phyloP scores from a whole-genome alignment of 2,329 filamentous ascomycete species.

The Claviceps monticola region DNA sequence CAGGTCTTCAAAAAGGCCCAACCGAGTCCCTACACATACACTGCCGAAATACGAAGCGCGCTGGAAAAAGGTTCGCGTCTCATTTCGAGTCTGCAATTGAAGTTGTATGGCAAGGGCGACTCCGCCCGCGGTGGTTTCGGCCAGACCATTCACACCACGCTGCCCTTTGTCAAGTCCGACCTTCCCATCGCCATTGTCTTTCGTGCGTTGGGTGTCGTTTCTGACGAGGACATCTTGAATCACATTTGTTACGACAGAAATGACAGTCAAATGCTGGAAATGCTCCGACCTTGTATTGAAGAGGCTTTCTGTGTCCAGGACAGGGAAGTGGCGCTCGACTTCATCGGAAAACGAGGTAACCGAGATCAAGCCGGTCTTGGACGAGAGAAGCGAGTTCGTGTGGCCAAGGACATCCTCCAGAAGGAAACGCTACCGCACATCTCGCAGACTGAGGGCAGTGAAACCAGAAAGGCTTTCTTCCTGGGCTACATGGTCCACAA shows the following conservation, averaged over 20 bases:
- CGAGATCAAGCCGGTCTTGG: slow-evolving; percentile 45
- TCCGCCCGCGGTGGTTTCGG: slow-evolving; percentile 64
- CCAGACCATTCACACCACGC: slow-evolving; percentile 74
- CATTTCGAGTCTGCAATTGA: slow-evolving; percentile 84
- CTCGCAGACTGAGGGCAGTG: slow-evolving; percentile 84
- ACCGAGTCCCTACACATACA: slow-evolving; percentile 83
- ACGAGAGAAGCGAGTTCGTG: slow-evolving; percentile 77
- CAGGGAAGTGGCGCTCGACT: slow-evolving; percentile 84
- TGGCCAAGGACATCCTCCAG: slow-evolving; percentile 86
- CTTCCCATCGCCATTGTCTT: slow-evolving; percentile 93
- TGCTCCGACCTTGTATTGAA: slow-evolving; percentile 92
- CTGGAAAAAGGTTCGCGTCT: slow-evolving; percentile 91
- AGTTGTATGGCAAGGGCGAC: slow-evolving; percentile 77
- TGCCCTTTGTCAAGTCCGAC: slow-evolving; percentile 89
- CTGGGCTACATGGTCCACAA: slow-evolving; percentile 98
- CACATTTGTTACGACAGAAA: slow-evolving; percentile 94
- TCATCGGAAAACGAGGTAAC: slow-evolving; percentile 84
- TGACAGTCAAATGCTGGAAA: slow-evolving; percentile 94
- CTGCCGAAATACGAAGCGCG: slow-evolving; percentile 91
- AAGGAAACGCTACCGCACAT: slow-evolving; percentile 96
- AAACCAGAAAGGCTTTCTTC: slow-evolving; percentile 95
- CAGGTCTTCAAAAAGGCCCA: slow-evolving; percentile 97
- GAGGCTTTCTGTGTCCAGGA: slow-evolving; percentile 96
- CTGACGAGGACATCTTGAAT: slow-evolving; percentile 94
- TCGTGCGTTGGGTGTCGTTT: slow-evolving; percentile 86